A percentile compares a stretch with the other conserved stretches of the same genome.
phyloP scores from a whole-genome alignment of 2,329 filamentous ascomycete species.

The Helotiales sp. region DNA sequence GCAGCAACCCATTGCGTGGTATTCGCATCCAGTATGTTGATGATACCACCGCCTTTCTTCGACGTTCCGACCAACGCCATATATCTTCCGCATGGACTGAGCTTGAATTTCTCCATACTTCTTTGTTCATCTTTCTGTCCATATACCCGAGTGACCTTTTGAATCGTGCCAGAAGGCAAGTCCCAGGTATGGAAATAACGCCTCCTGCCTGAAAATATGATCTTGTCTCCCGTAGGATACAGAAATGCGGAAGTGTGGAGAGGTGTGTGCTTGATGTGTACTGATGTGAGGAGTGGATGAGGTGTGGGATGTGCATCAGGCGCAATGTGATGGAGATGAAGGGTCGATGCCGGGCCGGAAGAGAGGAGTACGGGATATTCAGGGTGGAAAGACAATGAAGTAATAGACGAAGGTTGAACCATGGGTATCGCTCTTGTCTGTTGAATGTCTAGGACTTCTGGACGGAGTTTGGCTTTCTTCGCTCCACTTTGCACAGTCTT shows the following conservation, averaged over 20 bases:
- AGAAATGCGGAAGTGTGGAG: constrained; percentile 82
- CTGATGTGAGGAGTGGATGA: constrained; percentile 86
- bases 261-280: constrained; percentile 83
- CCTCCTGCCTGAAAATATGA: constrained; percentile 86
- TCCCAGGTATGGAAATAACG: constrained; percentile 96
- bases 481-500: constrained; percentile 42
- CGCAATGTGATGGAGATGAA: constrained; percentile 87
- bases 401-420: constrained; percentile 75
- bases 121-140: constrained; percentile 80
- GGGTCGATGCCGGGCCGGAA: constrained; percentile 78
- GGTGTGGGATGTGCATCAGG: constrained; percentile 72
- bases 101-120: constrained; percentile 86
- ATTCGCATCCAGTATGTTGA: constrained; percentile 79
- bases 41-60: constrained; percentile 80
- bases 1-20: constrained; percentile 88
- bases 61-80: constrained; percentile 80
- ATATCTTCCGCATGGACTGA: constrained; percentile 83
- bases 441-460: constrained; percentile 89
- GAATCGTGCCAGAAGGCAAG: constrained; percentile 74
- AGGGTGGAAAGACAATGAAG: constrained; percentile 86
- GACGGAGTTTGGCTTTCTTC: constrained; percentile 72
- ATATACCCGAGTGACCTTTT: constrained; percentile 76
- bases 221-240: constrained; percentile 68
- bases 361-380: constrained; percentile 85
- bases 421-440: constrained; percentile 82